These are phyloP conservation scores for Galerina sulciceps DNA, from an alignment of 768 basidiomycete species.

Conservation along the genomic window DNA sequence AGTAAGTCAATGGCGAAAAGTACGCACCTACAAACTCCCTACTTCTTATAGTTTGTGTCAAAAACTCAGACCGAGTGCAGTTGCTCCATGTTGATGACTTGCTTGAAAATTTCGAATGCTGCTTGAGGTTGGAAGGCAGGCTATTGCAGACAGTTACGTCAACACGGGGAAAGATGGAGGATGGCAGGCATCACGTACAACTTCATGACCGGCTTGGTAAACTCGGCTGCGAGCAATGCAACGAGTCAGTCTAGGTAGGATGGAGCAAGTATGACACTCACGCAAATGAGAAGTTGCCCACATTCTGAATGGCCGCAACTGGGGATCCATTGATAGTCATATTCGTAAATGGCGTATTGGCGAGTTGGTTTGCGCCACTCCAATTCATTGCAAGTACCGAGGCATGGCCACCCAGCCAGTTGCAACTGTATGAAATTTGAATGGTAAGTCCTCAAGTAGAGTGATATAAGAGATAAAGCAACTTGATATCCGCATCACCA, in stretches of 20 bases:
- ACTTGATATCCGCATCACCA: conserved; percentile 58
- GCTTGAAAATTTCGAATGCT: conserved; percentile 61
- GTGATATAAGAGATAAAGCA: conserved; percentile 8
- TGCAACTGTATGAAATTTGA: conserved; percentile 36
- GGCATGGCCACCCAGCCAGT: conserved; percentile 51
- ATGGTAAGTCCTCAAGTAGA: neutral
- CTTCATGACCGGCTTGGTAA: conserved; percentile 63
- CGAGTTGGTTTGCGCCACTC: conserved; percentile 43
- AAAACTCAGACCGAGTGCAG: conserved; percentile 49
- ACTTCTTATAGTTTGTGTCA: too few relatives aligned
- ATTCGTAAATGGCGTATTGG: conserved; percentile 46
- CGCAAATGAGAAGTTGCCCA: conserved; percentile 72
- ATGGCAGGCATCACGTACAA: conserved; percentile 42
- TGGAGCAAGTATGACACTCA: conserved; percentile 34
- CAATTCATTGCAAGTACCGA: conserved; percentile 49
- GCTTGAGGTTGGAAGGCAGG: conserved; percentile 66
- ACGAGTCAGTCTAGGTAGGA: neutral
- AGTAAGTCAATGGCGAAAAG: too few relatives aligned
- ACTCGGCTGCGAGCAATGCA: conserved; percentile 44
- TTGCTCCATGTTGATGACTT: conserved; percentile 53
- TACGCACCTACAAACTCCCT: too few relatives aligned
- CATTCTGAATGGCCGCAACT: conserved; percentile 64
- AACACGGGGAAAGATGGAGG: neutral
- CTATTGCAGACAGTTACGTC: conserved; percentile 29
- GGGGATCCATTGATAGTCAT: conserved; percentile 58